Evolutionary conservation across 1,284 basidiomycete species (phyloP).

Genomic region (Ustilago loliicola): DNA sequence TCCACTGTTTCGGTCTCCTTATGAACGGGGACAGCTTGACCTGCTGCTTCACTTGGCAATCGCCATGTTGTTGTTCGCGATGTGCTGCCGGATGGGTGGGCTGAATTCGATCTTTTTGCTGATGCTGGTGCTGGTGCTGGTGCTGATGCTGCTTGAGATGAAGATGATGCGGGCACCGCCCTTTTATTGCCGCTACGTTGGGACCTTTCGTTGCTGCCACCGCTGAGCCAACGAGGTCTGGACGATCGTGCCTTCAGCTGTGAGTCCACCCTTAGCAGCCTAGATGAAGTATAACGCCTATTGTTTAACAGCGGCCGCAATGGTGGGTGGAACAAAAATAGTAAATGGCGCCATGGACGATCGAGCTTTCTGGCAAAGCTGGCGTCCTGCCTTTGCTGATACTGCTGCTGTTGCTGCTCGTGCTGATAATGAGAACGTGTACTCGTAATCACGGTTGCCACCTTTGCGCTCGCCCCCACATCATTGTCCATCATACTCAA

Average conservation of each 20-base stretch:
- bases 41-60: background rate
- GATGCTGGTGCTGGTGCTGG: constrained; percentile 19
- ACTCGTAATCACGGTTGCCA: background rate
- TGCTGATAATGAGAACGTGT: background rate
- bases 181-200: background rate
- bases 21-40: constrained; percentile 7
- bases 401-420: background rate
- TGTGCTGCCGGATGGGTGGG: constrained; percentile 10
- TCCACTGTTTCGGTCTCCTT: constrained; percentile 23
- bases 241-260: background rate
- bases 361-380: constrained; percentile 2
- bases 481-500: constrained; percentile 20
- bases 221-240: background rate
- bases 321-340: constrained; percentile 30
- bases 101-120: constrained; percentile 1
- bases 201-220: constrained; percentile 12
- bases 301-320: constrained; percentile 10
- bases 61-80: background rate
- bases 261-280: background rate
- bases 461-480: constrained; percentile 1
- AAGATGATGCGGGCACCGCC: constrained; percentile 26
- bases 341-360: constrained; percentile 10
- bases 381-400: background rate
- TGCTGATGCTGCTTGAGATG: constrained; percentile 16
- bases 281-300: constrained; percentile 1